Base-by-base conservation (phyloP, 768 basidiomycete species). In the Lentinula sp. region DNA sequence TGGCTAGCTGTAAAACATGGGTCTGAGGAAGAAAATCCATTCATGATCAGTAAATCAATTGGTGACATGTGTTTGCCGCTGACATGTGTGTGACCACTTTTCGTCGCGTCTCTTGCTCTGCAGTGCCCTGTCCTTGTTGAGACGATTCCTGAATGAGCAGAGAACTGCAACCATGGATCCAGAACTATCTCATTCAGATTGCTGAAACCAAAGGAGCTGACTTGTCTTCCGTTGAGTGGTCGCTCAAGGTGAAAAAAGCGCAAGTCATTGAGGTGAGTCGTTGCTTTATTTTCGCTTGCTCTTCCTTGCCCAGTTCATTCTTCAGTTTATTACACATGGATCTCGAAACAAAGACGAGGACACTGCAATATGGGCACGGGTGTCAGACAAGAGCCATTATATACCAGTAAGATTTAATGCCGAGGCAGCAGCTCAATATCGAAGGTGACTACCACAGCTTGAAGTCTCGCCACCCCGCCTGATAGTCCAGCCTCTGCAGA, bases 211-310 rank as follows among this genome's bases (percentile, higher is more conserved):
- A 41, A 28, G 59, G 59, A 3, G 59, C 50, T 41, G 37, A 28
- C n/a, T 15, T 60, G 8, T 39, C 46, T 42, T 39, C 59, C 8
- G 28, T 60, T 32, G 35, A 35, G 6, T 52, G 48, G 49, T 59
- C 49, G 3, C 23, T 50, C 8, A 50, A 41, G n/a, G 37, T 13
- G 7, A 46, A 39, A 33, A 60, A 50, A 42, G 59, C 37, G 9
- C 59, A 60, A 35, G 41, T 60, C 18, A 52, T 60, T 7, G 46
- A 60, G 28, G 59, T 52, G 32, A 43, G 55, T 56, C 16, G 37
- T 18, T 18, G 49, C 6, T 28, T 59, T 42, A 32, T 2, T 37
- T 32, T 41, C 48, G 12, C 20, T 10, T 15, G 18, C 15, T 28
- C 13, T 50, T 36, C 10, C n/a, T 18, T 36, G 7, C 4, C 18